Evolutionary conservation across 768 basidiomycete genomes (phyloP), one percentile per base, ranked within the genome.

Genomic region (Leccinum truebloodii): DNA sequence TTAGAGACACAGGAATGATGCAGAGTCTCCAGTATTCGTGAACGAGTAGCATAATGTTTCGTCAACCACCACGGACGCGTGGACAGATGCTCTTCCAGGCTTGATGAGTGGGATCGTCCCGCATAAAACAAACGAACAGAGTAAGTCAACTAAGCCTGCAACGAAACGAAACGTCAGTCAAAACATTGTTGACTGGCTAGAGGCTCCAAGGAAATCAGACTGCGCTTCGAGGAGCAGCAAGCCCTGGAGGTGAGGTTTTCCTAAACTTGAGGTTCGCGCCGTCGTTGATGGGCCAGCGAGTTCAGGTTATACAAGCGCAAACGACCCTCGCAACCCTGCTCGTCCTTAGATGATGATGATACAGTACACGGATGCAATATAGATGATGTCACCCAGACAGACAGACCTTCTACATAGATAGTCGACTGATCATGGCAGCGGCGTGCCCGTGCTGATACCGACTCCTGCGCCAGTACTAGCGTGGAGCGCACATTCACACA

Each of bases 181-280:
- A 16, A 32, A 18, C 41, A 18, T 1, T 28, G 28, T 28, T 37
- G 96, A 98, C 46, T 13, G 12, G 30, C 30, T 32, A 32, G 3
- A 10, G 30, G 30, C 30, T 32, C 3, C 94, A 10, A 81, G 96
- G 64, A 80, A 84, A 32, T 28, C 28, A 28, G 28, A 28, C 28
- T 28, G 70, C 82, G 95, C 71, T 74, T 99, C 62, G 94, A 97
- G 76, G 94, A 97, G 34, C 81, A 92, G 73, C 96, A 98, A 74
- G 92, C 94, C 46, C 74, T 99, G 65, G 90, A 95, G 80, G 93
- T 92, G 66, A 58, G 67, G 1, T 34, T 57, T 37, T 13, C 16
- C 32, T 7, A 14, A 30, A 30, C 22, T 9, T 16, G 3, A 24
- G 7, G 34, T 20, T 20, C 20, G 13, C 22, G 6, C 22, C 12